Evolutionary conservation across 306 rosid genomes (phyloP), one percentile per base, ranked within the genome.

Genomic region (Styphnolobium japonicum): DNA sequence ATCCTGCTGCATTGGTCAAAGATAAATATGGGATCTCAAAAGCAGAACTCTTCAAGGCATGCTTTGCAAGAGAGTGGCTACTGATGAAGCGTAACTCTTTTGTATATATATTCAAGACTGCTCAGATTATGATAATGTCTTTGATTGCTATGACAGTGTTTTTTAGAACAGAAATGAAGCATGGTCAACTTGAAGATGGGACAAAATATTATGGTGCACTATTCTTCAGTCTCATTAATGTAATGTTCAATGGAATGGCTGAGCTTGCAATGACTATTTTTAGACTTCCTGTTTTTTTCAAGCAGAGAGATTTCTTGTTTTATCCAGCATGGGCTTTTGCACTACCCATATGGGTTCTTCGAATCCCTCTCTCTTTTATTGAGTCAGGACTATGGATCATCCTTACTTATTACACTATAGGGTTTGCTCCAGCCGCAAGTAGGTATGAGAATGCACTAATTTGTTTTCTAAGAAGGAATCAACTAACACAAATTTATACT

Each of bases 211-310:
- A 79, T 79, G 97, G 93, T 7, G 97, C 92, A 40, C 14, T 92
- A 19, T 88, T 90, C 76, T 89, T 92, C 75, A 87, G 92, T 66
- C 86, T 92, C 73, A 62, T 80, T 55, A 90, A 90, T 80, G 76
- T 90, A 42, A 90, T 92, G 97, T 90, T 92, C 83, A 92, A 92
- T 85, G 97, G 95, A 46, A 80, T 90, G 91, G 92, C 93, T 36
- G 97, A 92, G 57, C 85, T 92, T 76, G 82, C 93, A 16, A 6
- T 92, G 82, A 90, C 95, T 46, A 16, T 85, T 25, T 21, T 85
- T 2, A 80, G 97, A 80, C 95, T 92, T 14, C 93, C 97, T 9
- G 85, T 87, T 22, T 92, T 90, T 81, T 92, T 78, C 79, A 92
- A 92, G 87, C 97, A 90, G 66, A 81, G 97, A 72, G 95, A 92